A percentile compares a stretch with the other conserved stretches of the same genome.
Evolutionary conservation across 305 asterid genomes (phyloP).

Genomic region (Ilex paraguariensis): DNA sequence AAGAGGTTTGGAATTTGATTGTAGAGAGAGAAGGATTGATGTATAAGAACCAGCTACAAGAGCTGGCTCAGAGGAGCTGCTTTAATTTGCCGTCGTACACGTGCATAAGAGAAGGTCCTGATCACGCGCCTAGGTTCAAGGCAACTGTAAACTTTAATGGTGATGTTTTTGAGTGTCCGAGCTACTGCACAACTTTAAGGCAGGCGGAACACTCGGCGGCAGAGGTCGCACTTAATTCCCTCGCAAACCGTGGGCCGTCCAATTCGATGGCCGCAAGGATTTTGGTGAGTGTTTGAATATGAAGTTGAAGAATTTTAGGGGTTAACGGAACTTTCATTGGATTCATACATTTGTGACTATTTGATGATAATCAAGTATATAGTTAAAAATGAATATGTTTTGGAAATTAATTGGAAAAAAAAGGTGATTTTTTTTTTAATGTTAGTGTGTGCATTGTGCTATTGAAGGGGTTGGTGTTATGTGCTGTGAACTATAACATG

Average conservation of each 20-base stretch:
- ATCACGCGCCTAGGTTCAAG: conserved; percentile 7
- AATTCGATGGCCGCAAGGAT: conserved; percentile 2
- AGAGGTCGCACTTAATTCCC: conserved; percentile 2
- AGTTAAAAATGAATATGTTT: not conserved
- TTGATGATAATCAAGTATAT: too few relatives aligned
- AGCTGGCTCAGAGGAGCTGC: not conserved
- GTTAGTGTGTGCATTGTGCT: not conserved
- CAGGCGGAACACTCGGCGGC: conserved; percentile 6
- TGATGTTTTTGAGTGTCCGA: not conserved
- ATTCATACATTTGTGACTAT: not conserved
- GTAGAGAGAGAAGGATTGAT: not conserved
- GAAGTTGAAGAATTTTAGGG: not conserved
- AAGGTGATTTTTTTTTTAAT: not conserved
- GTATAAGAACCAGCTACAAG: conserved; percentile 8
- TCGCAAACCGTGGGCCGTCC: conserved; percentile 5
- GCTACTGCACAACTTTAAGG: conserved; percentile 3
- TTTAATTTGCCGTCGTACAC: conserved; percentile 3
- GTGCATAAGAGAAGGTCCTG: conserved; percentile 5
- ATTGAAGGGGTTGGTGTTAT: not conserved
- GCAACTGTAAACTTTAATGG: conserved; percentile 4
- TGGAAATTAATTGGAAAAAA: not conserved
- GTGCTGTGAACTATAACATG: too few relatives aligned
- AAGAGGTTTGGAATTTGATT: not conserved
- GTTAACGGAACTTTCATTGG: not conserved
- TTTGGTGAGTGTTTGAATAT: not conserved